Evolutionary conservation across 345 rosid species (phyloP).

Genomic region (Abelmoschus esculentus): DNA sequence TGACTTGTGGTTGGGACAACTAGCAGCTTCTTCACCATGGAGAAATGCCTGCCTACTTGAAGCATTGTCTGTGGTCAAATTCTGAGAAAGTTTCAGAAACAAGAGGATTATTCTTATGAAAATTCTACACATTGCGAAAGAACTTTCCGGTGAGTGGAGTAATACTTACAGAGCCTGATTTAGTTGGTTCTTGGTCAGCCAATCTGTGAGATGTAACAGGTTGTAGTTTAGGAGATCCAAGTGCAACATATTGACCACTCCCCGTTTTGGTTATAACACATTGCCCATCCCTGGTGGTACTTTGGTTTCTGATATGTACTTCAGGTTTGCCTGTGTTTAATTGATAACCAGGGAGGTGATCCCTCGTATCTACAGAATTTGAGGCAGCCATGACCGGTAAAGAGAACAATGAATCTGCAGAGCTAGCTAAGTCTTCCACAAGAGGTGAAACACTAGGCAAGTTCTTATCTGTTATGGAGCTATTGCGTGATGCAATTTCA

Average conservation of each 20-base stretch:
- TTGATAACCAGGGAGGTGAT: conserved; percentile 22
- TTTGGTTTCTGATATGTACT: conserved; percentile 23
- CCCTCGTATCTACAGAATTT: conserved; percentile 21
- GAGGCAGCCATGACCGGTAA: conserved; percentile 21
- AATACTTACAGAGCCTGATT: conserved; percentile 35
- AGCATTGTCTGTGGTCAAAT: conserved; percentile 21
- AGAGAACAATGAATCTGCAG: conserved; percentile 25
- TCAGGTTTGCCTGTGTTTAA: conserved; percentile 18
- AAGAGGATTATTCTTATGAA: conserved; percentile 9
- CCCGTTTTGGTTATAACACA: conserved; percentile 2
- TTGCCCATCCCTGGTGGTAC: conserved; percentile 9
- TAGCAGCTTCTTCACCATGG: conserved; percentile 21
- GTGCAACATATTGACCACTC: conserved; percentile 23
- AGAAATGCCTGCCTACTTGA: conserved; percentile 20
- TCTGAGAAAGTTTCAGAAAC: conserved; percentile 26
- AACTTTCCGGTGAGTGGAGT: not conserved
- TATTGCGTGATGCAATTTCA: conserved; percentile 15
- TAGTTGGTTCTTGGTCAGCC: conserved; percentile 19
- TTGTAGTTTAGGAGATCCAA: conserved; percentile 12
- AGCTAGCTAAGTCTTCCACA: conserved; percentile 29
- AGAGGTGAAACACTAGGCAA: conserved; percentile 17
- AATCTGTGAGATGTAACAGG: conserved; percentile 15
- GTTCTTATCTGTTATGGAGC: conserved; percentile 16
- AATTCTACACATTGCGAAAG: not conserved
- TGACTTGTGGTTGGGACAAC: conserved; percentile 17